phyloP scores from a whole-genome alignment of 2,329 filamentous ascomycete species.

The Biscogniauxia sp. region DNA sequence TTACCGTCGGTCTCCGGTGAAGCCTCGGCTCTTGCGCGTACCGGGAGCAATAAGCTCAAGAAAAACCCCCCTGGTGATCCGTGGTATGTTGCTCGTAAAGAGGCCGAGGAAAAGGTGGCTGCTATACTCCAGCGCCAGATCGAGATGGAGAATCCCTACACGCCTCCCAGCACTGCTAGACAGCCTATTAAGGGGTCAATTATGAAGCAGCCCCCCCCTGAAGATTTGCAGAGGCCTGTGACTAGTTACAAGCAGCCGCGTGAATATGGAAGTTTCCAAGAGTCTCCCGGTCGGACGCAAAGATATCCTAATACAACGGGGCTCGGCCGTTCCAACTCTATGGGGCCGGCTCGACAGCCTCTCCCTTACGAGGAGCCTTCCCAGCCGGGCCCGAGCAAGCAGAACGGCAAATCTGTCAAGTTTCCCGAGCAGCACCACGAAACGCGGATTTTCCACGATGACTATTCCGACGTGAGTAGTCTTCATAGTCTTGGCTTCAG shows the following conservation, averaged over 20 bases:
- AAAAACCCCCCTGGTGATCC: slow-evolving; percentile 56
- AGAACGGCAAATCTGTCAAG: slow-evolving; percentile 29
- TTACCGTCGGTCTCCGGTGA: slow-evolving; percentile 28
- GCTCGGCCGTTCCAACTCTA: slow-evolving; percentile 13
- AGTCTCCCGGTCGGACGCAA: slow-evolving; percentile 7
- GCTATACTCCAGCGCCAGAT: slow-evolving; percentile 24
- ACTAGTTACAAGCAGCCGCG: slow-evolving; percentile 21
- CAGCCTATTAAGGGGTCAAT: slow-evolving; percentile 9
- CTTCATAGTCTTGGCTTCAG: slow-evolving; percentile 22
- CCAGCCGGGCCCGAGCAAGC: slow-evolving; percentile 9
- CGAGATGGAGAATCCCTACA: slow-evolving; percentile 8
- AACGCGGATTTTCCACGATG: slow-evolving; percentile 16
- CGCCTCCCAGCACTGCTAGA: slow-evolving; percentile 3
- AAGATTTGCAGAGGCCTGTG: slow-evolving; percentile 23
- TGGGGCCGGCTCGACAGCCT: slow-evolving; percentile 11
- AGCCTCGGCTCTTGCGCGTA: slow-evolving; percentile 42
- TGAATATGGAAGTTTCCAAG: slow-evolving; percentile 11
- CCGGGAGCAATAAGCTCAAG: slow-evolving; percentile 56
- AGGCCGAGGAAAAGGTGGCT: slow-evolving; percentile 40
- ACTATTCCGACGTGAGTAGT: slow-evolving; percentile 23
- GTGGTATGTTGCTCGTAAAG: slow-evolving; percentile 42
- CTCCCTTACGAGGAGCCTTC: slow-evolving; percentile 7
- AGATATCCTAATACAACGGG: slow-evolving; percentile 9
- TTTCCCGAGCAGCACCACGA: slow-evolving; percentile 29
- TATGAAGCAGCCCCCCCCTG: slow-evolving; percentile 12